Base-by-base conservation (phyloP, 257 asterid genomes). In the Ilex aquifolium region DNA sequence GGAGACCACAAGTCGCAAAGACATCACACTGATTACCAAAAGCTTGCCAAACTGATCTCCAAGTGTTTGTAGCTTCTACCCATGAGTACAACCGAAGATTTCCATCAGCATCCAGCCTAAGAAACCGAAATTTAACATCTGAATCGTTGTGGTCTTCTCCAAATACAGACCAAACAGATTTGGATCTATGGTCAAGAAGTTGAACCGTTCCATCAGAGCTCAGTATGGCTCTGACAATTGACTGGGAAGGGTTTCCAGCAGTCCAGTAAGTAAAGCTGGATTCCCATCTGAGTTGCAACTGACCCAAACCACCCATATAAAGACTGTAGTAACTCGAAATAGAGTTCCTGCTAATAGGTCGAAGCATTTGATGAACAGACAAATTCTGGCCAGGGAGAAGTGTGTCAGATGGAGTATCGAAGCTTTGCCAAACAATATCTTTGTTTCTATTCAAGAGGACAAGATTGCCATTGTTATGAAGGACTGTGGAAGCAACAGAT, bases 21-120 rank as follows among this genome's bases (percentile, higher is more conserved):
- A 79, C 76, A 10, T 75, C 74, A 63, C 84, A 79, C 62, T 79
- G 84, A 50, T 72, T 75, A 27, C 36, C 65, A 58, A 79, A 57
- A 17, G 84, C 81, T 67, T 79, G 81, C 84, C 84, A 79, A 56
- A 68, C 76, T 40, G 67, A 59, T 46, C 69, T 75, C 84, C 84
- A 79, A 17, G 84, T 65, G 3, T 32, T 69, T 11, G 84, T 69
- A 69, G 60, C 77, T 59, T 69, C 69, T 50, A 59, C 50, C 84
- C 84, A 79, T 6, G 84, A 79, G 65, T 75, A 79, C 32, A 79
- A 31, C 68, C 84, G 71, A 52, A 79, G 84, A 60, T 79, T 79
- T 32, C 84, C 84, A 63, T 79, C 81, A 60, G 65, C 52, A 75
- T 79, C 84, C 63, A 79, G 67, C 73, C 84, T 69, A 40, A 79